Percentiles rank a stretch among this genome's conserved stretches.
phyloP scores from a whole-genome alignment of 75 land plant species.

The Picea glauca region DNA sequence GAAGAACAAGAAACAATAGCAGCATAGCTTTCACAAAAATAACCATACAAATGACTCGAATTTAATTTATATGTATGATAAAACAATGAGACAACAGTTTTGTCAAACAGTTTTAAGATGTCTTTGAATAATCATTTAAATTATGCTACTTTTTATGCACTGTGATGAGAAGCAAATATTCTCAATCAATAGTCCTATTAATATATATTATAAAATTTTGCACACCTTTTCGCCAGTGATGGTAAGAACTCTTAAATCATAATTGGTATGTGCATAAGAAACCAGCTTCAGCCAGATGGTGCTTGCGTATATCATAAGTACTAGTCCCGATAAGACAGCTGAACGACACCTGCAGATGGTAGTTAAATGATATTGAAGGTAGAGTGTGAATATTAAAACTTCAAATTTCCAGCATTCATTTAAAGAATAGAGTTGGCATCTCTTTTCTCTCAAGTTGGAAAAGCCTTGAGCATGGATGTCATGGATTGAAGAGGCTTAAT shows the following conservation, averaged over 20 bases:
- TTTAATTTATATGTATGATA: no score
- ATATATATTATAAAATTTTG: not conserved
- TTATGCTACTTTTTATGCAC: no score
- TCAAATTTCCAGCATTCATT: not conserved
- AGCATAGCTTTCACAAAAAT: not conserved
- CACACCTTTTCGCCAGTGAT: slow-evolving; percentile 49
- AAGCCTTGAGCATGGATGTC: not conserved
- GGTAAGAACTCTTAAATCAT: slow-evolving; percentile 57
- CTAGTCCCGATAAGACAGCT: slow-evolving; percentile 73
- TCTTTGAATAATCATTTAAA: not conserved
- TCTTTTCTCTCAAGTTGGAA: not conserved
- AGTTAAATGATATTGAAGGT: not conserved
- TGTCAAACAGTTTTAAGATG: not conserved
- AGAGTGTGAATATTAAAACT: not conserved
- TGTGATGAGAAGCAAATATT: not conserved
- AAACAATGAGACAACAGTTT: not conserved
- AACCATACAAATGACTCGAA: not conserved
- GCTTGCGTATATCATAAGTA: slow-evolving; percentile 72
- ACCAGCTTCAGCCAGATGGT: slow-evolving; percentile 91
- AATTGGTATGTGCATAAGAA: slow-evolving; percentile 88
- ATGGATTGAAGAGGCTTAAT: not conserved
- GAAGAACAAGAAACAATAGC: not conserved
- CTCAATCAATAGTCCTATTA: not conserved
- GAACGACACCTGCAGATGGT: slow-evolving; percentile 67
- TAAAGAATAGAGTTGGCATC: not conserved